Base-by-base conservation (phyloP, 345 rosid species). In the Acer yangbiense region DNA sequence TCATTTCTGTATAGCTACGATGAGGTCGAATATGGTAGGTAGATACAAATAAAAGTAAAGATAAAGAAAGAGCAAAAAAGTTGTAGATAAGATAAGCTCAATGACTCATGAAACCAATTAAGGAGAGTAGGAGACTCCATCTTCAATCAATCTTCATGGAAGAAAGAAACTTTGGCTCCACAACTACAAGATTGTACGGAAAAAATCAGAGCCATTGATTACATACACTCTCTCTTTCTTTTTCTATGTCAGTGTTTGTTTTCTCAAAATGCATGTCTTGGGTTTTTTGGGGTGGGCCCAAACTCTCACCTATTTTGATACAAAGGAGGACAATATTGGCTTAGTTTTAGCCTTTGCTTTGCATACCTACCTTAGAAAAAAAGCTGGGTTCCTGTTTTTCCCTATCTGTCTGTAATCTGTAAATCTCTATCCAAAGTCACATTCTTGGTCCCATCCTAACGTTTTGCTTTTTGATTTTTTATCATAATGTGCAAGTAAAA, bases 11-110 rank as follows among this genome's bases (percentile, higher is more conserved):
- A 4, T 35, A 35, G 0, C 6, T 32, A 32, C 4, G 10, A 43
- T 1, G 10, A 43, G 10, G 9, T 43, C 9, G 46, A 43, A 43
- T 43, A 43, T 43, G 9, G 66, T 81, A 75, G 85, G 80, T 62
- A 76, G 88, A 85, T 82, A 75, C 87, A 72, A 20, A 55, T 32
- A 35, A 75, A 75, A 78, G 76, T 5, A 21, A 7, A 13, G 74
- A 9, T 25, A 71, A 80, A 57, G 35, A 44, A 21, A 21, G 17
- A 32, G 13, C 61, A 66, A 72, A 82, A 69, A 72, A 17, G 21
- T 46, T 46, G 35, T 60, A 23, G 85, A 87, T 78, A 85, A 81
- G 89, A 88, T 88, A 83, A 84, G 89, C 80, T 43, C 70, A n/a
- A 65, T 79, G 88, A 78, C 76, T 74, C 88, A 67, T 77, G 81